These are phyloP conservation scores for Colletotrichum sansevieriae DNA, from an alignment of 2,329 filamentous ascomycete genomes.

Conservation along the genomic window DNA sequence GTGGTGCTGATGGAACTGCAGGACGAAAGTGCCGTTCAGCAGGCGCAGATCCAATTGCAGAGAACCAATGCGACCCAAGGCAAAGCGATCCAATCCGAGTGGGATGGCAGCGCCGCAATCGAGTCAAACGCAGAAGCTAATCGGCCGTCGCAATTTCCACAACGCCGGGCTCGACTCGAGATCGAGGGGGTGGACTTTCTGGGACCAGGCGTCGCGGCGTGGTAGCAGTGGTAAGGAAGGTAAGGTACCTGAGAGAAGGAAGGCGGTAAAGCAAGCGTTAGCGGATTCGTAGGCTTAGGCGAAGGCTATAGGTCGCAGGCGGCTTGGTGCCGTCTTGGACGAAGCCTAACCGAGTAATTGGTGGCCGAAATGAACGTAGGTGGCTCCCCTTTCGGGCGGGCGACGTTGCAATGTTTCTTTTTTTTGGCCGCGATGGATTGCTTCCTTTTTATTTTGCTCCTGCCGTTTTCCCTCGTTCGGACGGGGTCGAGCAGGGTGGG, in stretches of 20 bases:
- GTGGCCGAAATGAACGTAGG: slow-evolving; percentile 28
- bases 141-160: slow-evolving; percentile 39
- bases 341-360: slow-evolving; percentile 33
- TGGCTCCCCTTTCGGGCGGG: slow-evolving; percentile 12
- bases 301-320: slow-evolving; percentile 1
- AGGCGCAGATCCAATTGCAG: slow-evolving; percentile 3
- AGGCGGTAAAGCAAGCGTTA: slow-evolving; percentile 4
- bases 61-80: slow-evolving; percentile 21
- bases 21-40: slow-evolving; percentile 15
- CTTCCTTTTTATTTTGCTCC: slow-evolving; percentile 30
- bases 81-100: slow-evolving; percentile 22
- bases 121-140: slow-evolving; percentile 21
- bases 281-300: neutral
- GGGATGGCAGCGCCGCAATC: slow-evolving; percentile 19
- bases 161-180: slow-evolving; percentile 25
- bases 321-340: slow-evolving; percentile 22
- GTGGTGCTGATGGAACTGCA: slow-evolving; percentile 10
- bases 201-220: neutral
- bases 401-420: slow-evolving; percentile 28
- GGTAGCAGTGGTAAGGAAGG: too few species aligned
- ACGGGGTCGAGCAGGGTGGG: slow-evolving; percentile 24
- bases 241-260: neutral
- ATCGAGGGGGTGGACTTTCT: slow-evolving; percentile 5
- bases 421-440: slow-evolving; percentile 12
- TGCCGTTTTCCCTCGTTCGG: slow-evolving; percentile 21